Conservation (phyloP, 345 rosid genomes). For the Aurinia saxatilis region DNA sequence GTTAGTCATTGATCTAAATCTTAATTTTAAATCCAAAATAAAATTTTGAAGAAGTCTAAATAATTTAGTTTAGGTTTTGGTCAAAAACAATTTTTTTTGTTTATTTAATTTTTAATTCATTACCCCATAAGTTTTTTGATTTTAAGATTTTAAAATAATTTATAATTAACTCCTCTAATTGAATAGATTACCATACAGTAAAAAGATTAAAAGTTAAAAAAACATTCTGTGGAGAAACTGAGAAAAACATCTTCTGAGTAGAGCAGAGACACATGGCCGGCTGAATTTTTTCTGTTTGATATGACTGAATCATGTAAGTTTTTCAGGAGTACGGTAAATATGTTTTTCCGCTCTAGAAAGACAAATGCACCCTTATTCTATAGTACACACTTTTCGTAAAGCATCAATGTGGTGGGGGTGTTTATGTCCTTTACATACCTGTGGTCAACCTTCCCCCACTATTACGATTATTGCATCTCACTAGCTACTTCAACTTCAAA, state of each 20-base stretch:
- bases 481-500: constrained; percentile 10
- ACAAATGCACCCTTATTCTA: neutral
- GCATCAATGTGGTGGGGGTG: neutral
- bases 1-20: no score
- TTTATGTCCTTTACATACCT: constrained; percentile 9
- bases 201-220: neutral
- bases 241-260: constrained; percentile 25
- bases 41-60: no score
- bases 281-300: constrained; percentile 15
- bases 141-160: no score
- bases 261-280: constrained; percentile 25
- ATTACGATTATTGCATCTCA: constrained; percentile 7
- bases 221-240: constrained; percentile 25
- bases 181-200: constrained; percentile 10
- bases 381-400: neutral
- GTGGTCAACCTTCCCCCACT: constrained; percentile 5
- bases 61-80: no score
- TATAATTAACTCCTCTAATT: no score
- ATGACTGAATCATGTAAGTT: constrained; percentile 27
- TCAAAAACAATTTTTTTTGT: no score
- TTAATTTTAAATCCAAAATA: no score
- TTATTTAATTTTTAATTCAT: no score
- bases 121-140: no score
- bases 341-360: neutral
- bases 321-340: constrained; percentile 32